phyloP scores from a whole-genome alignment of 768 basidiomycete genomes.

The Daedaleopsis sinensis region DNA sequence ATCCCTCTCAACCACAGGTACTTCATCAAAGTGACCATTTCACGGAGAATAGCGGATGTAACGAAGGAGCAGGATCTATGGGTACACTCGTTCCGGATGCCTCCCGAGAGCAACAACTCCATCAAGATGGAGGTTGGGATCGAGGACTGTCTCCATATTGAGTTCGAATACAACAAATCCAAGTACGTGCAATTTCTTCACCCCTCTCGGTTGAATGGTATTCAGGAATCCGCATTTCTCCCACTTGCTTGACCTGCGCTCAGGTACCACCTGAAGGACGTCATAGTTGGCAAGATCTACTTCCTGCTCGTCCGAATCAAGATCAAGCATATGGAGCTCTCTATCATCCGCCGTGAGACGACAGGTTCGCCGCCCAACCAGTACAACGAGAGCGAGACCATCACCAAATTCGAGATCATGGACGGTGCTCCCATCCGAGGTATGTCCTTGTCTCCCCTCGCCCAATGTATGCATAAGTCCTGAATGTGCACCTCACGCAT shows the following conservation, averaged over 20 bases:
- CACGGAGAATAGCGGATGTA: conserved; percentile 91
- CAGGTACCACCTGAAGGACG: conserved; percentile 98
- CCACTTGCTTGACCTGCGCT: neutral
- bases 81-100: conserved; percentile 99
- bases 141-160: conserved; percentile 98
- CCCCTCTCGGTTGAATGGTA: neutral
- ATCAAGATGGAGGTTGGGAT: conserved; percentile 99
- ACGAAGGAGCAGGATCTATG: conserved; percentile 92
- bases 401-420: conserved; percentile 99
- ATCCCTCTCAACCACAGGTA: conserved; percentile 55
- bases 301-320: conserved; percentile 98
- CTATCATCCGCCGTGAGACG: conserved; percentile 96
- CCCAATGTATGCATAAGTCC: too few species aligned
- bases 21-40: conserved; percentile 88
- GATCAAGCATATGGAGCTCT: conserved; percentile 99
- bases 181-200: conserved; percentile 68
- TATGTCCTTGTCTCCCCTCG: conserved; percentile 32
- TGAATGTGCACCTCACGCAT: neutral
- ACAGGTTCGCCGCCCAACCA: conserved; percentile 98
- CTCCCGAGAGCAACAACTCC: conserved; percentile 95
- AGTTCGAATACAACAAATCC: conserved; percentile 99
- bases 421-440: conserved; percentile 97
- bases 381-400: conserved; percentile 98
- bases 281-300: conserved; percentile 99
- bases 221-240: neutral